A percentile compares a stretch with the other conserved stretches of the same genome.
phyloP scores from a whole-genome alignment of 139 green algal genomes.

The Chlamydomonas schloesseri region DNA sequence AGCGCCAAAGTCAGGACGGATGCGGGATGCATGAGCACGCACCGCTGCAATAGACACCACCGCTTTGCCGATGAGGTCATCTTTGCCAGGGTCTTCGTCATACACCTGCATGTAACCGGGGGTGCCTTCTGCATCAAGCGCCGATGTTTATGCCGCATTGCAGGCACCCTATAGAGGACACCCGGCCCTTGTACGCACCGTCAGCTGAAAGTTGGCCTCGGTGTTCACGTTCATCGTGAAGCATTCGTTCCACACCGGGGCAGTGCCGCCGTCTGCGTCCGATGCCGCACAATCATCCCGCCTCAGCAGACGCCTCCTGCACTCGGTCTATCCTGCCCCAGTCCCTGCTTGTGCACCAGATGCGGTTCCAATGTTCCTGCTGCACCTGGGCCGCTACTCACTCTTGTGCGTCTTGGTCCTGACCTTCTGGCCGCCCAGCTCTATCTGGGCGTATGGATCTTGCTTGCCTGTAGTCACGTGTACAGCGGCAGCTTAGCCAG shows the following conservation, averaged over 20 bases:
- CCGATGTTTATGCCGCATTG: no score
- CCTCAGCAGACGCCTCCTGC: no score
- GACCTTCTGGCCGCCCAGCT: background rate
- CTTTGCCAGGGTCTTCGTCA: background rate
- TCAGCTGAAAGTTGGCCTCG: background rate
- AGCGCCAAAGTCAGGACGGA: no score
- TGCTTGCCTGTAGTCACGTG: slow-evolving; percentile 1
- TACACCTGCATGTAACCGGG: background rate
- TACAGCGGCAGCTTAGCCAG: no score
- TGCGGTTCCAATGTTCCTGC: no score
- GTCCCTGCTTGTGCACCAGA: no score
- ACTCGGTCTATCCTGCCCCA: no score
- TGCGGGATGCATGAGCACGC: no score
- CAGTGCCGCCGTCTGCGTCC: slow-evolving; percentile 12
- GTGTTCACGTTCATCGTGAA: background rate
- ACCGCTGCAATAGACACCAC: background rate
- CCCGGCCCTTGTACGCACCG: background rate
- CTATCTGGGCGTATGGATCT: slow-evolving; percentile 6
- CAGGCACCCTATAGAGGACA: no score
- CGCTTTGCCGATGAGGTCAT: background rate
- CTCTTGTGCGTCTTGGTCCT: background rate
- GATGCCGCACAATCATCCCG: no score
- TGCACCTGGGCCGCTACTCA: background rate
- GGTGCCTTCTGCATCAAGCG: no score
- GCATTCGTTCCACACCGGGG: slow-evolving; percentile 27